Evolutionary conservation across 768 basidiomycete species (phyloP), one percentile per base, ranked within the genome.

Genomic region (Psilocybe sp.): DNA sequence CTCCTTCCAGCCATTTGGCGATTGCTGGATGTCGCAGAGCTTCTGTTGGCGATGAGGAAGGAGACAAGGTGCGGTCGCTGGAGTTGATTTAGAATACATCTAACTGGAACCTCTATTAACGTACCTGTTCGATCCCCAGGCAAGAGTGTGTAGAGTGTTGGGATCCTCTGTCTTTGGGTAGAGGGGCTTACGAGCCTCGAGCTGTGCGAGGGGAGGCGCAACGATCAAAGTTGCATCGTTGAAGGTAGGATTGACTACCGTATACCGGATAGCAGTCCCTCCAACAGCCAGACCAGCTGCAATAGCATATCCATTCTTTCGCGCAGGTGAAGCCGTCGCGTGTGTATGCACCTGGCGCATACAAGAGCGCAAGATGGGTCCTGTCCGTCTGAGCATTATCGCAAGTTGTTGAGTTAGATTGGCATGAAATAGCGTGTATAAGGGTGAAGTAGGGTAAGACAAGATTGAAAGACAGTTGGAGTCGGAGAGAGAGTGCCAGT

Each of bases 61-160:
- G 74, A 32, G 71, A 65, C 16, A 83, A 65, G 10, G 76, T 58
- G 44, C 72, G 74, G 15, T 72, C 73, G 60, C 85, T 86, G 45
- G 11, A 16, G 38, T 20, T 44, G 14, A 19, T 35, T 41, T 13
- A 32, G 40, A 28, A 20, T 40, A 47, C 28, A 32, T 49, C 15
- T 13, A 35, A 49, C 28, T 52, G 40, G 37, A 37, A 50, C n/a
- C 47, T 16, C 16, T 15, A 13, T 3, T 12, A 35, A 62, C 75
- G 56, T 61, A 86, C 88, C 67, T 79, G 59, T 89, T 91, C 15
- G 87, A 87, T 35, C 89, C 88, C 87, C 89, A 91, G 0, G 82
- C 80, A 9, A 87, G 61, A 2, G 79, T 72, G 46, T 68, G 67
- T 42, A 88, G 61, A 28, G 60, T 61, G 16, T 68, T 61, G 12